Conservation (phyloP, 352 stramenopile species). For the Phytophthora boehmeriae region DNA sequence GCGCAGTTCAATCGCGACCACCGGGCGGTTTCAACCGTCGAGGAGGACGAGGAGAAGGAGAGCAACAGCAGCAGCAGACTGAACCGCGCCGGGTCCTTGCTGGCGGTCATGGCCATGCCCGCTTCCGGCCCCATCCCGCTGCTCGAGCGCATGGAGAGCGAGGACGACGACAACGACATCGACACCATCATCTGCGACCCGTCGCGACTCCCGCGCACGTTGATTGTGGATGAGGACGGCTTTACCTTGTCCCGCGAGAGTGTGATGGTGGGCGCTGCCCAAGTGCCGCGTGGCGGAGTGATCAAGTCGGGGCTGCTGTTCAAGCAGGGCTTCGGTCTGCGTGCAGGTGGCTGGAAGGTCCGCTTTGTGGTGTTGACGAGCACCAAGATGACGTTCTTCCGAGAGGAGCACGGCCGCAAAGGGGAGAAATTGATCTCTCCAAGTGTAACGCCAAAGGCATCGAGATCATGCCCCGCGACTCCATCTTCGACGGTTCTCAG, state of each 20-base stretch:
- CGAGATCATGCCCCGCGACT: constrained; percentile 85
- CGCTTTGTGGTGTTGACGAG: constrained; percentile 73
- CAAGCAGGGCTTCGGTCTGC: constrained; percentile 71
- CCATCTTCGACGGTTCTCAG: constrained; percentile 72
- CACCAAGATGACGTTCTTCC: constrained; percentile 73
- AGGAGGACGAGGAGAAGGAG: constrained; percentile 37
- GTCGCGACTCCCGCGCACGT: constrained; percentile 54
- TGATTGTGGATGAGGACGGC: constrained; percentile 74
- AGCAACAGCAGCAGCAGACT: constrained; percentile 20
- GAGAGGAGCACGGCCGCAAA: constrained; percentile 69
- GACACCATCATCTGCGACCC: constrained; percentile 69
- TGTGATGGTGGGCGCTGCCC: constrained; percentile 51
- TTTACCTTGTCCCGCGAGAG: constrained; percentile 61
- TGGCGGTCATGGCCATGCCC: constrained; percentile 47
- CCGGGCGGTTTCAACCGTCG: constrained; percentile 18
- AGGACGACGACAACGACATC: constrained; percentile 64
- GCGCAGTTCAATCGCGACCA: constrained; percentile 12
- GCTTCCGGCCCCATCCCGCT: constrained; percentile 45
- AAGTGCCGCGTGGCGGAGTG: constrained; percentile 39
- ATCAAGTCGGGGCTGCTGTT: constrained; percentile 80
- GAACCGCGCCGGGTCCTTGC: constrained; percentile 29
- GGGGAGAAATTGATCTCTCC: constrained; percentile 77
- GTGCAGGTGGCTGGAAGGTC: constrained; percentile 74
- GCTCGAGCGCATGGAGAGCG: constrained; percentile 40
- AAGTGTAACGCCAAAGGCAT: constrained; percentile 70